Evolutionary conservation across 169 alveolate species (phyloP), one percentile per base, ranked within the genome.

Genomic region (Cryptosporidium bovis): DNA sequence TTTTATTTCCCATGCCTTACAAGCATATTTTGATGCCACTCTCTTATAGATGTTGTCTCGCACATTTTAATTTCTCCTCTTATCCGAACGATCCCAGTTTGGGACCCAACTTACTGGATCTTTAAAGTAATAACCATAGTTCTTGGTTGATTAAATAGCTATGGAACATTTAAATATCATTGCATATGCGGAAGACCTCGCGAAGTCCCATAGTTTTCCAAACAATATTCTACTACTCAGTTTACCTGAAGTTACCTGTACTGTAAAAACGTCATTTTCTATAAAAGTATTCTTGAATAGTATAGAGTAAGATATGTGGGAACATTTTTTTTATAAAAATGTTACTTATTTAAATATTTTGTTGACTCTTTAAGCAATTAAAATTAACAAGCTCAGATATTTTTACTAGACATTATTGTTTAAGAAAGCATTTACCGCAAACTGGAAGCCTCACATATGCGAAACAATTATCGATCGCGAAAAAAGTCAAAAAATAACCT

Each of bases 1-100:
- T 71, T 82, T 33, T 91, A 91, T 34, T 91, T 92, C 0, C 92
- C 93, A 85, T 91, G 93, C 64, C 93, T 60, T 20, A 85, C 93
- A 34, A 91, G 62, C n/a, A 91, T 66, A 46, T 83, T 91, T 50
- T 91, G 77, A 71, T 91, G 91, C 51, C 82, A 60, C 6, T 64
- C 71, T 51, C 13, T 33, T 46, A 7, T 3, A 0, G 5, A 48
- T 29, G 16, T 44, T 44, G 12, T 33, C 48, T 24, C 40, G 8
- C 13, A 82, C 2, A 31, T 24, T 48, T 15, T 62, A 36, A 65
- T 71, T 51, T 56, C 82, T 71, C 83, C 8, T n/a, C 51, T 82
- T 64, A 84, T 40, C 6, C n/a, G 33, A 53, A n/a, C 18, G 12
- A 13, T 55, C 71, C 87, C 87, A 77, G 56, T 77, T 58, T 18